Evolutionary conservation across 163 green algal species (phyloP).

Genomic region (Volvox carteri): DNA sequence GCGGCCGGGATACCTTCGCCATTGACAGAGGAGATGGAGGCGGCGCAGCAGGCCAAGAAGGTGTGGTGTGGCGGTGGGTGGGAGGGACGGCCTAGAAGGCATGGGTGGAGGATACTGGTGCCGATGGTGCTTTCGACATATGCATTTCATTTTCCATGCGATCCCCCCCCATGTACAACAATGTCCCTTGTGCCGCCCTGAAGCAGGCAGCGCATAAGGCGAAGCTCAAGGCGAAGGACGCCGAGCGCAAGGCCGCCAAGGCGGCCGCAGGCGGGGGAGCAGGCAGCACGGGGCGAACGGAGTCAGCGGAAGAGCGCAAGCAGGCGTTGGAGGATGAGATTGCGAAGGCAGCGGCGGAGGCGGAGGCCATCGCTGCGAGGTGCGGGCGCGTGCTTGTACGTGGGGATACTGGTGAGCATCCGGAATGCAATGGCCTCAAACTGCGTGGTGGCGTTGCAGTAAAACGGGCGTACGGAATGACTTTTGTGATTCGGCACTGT

Average conservation of each 20-base stretch:
- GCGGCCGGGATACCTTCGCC: slow-evolving; percentile 75
- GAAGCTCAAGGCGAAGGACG: slow-evolving; percentile 79
- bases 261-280: neutral
- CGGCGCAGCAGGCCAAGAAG: slow-evolving; percentile 78
- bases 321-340: slow-evolving; percentile 66
- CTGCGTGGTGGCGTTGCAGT: too few relatives aligned
- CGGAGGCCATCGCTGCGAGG: slow-evolving; percentile 67
- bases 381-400: neutral
- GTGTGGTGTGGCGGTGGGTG: slow-evolving; percentile 52
- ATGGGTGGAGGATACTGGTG: too few relatives aligned
- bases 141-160: too few relatives aligned
- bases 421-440: too few relatives aligned
- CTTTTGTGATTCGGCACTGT: too few relatives aligned
- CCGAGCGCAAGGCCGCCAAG: slow-evolving; percentile 70
- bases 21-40: slow-evolving; percentile 84
- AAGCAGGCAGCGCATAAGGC: slow-evolving; percentile 87
- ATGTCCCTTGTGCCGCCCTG: too few relatives aligned
- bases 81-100: too few relatives aligned
- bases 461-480: too few relatives aligned
- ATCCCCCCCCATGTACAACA: too few relatives aligned
- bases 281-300: slow-evolving; percentile 56
- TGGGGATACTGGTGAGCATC: too few relatives aligned
- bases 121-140: too few relatives aligned
- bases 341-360: slow-evolving; percentile 66
- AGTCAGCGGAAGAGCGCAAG: slow-evolving; percentile 44